Base-by-base conservation (phyloP, 2,329 filamentous ascomycete genomes). In the Phaeoacremonium minimum region DNA sequence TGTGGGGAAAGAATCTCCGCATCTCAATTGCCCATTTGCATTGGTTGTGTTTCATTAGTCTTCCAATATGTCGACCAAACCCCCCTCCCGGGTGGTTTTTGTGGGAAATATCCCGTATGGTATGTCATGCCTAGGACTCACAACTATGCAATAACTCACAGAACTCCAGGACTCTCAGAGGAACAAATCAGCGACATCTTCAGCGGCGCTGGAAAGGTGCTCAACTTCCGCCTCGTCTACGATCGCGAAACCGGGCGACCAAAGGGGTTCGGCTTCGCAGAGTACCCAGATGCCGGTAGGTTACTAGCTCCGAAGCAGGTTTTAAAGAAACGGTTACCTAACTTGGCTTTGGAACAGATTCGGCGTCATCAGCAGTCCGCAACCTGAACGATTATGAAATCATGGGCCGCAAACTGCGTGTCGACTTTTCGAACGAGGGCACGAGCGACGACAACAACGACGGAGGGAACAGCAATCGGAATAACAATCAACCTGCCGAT, bases 121-220 rank as follows among this genome's bases (percentile, higher is more conserved):
- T 83, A 64, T 47, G 64, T 51, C 16, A 6, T 33, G n/a, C 22
- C 22, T 26, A 20, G n/a, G 28, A 31, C 18, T 15, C 22, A n/a
- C n/a, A 43, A 37, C 30, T 11, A 14, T n/a, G 6, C 16, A 26
- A 26, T n/a, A 26, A 26, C 22, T 13, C 17, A 16, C 8, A n/a
- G n/a, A n/a, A n/a, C 36, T 40, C n/a, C 53, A 95, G 90, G 91
- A 45, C 81, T 96, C 46, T 95, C 89, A 18, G 93, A 98, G 66
- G 90, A 97, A 60, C 87, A 95, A 59, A 95, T 98, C 52, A 85
- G 84, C 56, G 87, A 96, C 50, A 95, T 95, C 43, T 94, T 97
- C 61, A 87, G 83, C 57, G 85, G 85, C 46, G 89, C 87, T 36
- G 93, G 93, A 40, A 87, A 90, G 47, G 91, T 97, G 2, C 73